phyloP scores from a whole-genome alignment of 1,284 basidiomycete genomes.

The Ustilago cynodontis region DNA sequence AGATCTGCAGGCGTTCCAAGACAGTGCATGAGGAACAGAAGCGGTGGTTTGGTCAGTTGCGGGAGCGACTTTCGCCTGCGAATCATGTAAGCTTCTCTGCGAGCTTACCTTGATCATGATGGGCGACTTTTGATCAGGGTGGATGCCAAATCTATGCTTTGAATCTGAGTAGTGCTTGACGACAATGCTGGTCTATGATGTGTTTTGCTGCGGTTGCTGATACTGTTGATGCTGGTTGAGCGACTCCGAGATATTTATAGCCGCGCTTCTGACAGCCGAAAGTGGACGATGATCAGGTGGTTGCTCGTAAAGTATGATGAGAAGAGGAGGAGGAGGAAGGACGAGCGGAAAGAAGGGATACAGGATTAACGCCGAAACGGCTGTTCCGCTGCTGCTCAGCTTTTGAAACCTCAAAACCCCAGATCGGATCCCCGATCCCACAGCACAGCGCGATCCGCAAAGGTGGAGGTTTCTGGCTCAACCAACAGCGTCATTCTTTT shows the following conservation, averaged over 20 bases:
- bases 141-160: background rate
- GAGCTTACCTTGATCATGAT: constrained; percentile 45
- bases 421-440: constrained; percentile 38
- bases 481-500: background rate
- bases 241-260: background rate
- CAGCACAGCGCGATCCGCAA: constrained; percentile 13
- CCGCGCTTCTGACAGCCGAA: background rate
- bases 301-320: background rate
- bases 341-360: background rate
- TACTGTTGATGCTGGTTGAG: background rate
- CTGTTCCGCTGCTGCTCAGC: constrained; percentile 7
- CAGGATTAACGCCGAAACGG: constrained; percentile 19
- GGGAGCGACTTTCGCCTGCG: background rate
- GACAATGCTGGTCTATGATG: background rate
- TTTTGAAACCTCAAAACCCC: constrained; percentile 8
- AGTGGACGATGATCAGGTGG: background rate
- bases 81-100: background rate
- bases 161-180: background rate
- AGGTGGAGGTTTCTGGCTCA: constrained; percentile 29
- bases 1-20: constrained; percentile 47
- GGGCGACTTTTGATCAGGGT: background rate
- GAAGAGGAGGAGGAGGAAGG: background rate
- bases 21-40: background rate
- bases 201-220: background rate
- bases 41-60: background rate